Conservation (phyloP, 805 yeast species). For the Yamadazyma insecticola region DNA sequence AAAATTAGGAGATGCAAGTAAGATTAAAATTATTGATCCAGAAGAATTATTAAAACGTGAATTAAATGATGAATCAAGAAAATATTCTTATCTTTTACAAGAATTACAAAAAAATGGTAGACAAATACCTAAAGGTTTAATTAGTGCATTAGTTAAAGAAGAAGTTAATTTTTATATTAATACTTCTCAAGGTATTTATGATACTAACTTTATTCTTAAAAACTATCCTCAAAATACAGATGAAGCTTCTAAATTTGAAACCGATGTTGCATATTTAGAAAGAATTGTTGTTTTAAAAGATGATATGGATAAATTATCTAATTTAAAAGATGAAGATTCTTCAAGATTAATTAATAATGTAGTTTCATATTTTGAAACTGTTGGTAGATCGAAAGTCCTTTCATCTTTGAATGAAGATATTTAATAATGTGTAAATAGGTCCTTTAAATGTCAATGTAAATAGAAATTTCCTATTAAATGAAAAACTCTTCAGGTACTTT, state of each 20-base stretch:
- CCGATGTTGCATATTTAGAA: conserved; percentile 51
- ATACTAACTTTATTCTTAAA: conserved; percentile 46
- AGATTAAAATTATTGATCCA: conserved; percentile 48
- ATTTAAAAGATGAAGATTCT: conserved; percentile 14
- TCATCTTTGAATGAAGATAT: conserved; percentile 13
- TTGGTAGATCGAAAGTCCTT: conserved; percentile 40
- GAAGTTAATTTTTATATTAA: conserved; percentile 31
- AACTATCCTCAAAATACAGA: conserved; percentile 60
- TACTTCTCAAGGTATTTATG: conserved; percentile 32
- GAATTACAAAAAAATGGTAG: conserved; percentile 28
- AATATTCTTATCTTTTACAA: conserved; percentile 50
- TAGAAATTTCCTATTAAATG: not conserved
- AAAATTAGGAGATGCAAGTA: conserved; percentile 13
- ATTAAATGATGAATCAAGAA: conserved; percentile 37
- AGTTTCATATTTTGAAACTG: conserved; percentile 62
- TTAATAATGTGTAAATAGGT: not conserved
- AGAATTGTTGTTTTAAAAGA: conserved; percentile 33
- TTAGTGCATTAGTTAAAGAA: conserved; percentile 46
- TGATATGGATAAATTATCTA: conserved; percentile 22
- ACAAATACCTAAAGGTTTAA: conserved; percentile 40
- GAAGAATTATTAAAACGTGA: conserved; percentile 43
- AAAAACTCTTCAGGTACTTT: conserved; percentile 71
- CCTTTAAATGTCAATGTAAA: not conserved
- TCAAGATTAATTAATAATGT: conserved; percentile 40
- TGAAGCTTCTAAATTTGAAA: conserved; percentile 71